phyloP scores from a whole-genome alignment of 352 stramenopile species.

The Globisporangium recalcitrans region DNA sequence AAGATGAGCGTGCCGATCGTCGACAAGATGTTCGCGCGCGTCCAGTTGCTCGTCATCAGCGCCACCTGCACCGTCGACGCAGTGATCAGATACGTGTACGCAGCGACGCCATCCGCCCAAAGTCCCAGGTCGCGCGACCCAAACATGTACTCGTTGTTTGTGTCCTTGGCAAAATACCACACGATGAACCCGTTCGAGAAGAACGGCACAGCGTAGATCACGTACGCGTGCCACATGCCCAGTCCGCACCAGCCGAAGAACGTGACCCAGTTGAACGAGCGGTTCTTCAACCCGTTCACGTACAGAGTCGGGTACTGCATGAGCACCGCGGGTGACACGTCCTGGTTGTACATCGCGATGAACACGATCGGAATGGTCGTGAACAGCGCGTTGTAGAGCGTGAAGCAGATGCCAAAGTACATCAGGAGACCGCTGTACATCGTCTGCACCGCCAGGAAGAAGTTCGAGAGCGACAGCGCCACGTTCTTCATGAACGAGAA shows the following conservation, averaged over 20 bases:
- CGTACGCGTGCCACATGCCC: slow-evolving; percentile 84
- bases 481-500: slow-evolving; percentile 91
- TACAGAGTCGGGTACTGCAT: slow-evolving; percentile 90
- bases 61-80: slow-evolving; percentile 81
- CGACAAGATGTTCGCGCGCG: slow-evolving; percentile 55
- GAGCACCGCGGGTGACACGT: slow-evolving; percentile 81
- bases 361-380: slow-evolving; percentile 87
- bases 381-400: slow-evolving; percentile 87
- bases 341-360: slow-evolving; percentile 90
- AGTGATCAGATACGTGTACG: slow-evolving; percentile 85
- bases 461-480: slow-evolving; percentile 79
- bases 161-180: slow-evolving; percentile 70
- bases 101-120: slow-evolving; percentile 74
- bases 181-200: slow-evolving; percentile 80
- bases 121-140: slow-evolving; percentile 68
- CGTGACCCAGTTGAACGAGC: slow-evolving; percentile 86
- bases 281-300: slow-evolving; percentile 83
- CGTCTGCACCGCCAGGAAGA: slow-evolving; percentile 75
- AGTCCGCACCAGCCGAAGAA: slow-evolving; percentile 86
- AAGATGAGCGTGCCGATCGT: slow-evolving; percentile 82
- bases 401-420: slow-evolving; percentile 89
- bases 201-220: slow-evolving; percentile 82
- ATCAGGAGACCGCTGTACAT: slow-evolving; percentile 87
- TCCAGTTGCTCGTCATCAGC: slow-evolving; percentile 89
- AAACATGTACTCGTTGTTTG: slow-evolving; percentile 47